Evolutionary conservation across 495 filamentous ascomycete species (phyloP), one percentile per base, ranked within the genome.

Genomic region (Hypoxylon lenormandii): DNA sequence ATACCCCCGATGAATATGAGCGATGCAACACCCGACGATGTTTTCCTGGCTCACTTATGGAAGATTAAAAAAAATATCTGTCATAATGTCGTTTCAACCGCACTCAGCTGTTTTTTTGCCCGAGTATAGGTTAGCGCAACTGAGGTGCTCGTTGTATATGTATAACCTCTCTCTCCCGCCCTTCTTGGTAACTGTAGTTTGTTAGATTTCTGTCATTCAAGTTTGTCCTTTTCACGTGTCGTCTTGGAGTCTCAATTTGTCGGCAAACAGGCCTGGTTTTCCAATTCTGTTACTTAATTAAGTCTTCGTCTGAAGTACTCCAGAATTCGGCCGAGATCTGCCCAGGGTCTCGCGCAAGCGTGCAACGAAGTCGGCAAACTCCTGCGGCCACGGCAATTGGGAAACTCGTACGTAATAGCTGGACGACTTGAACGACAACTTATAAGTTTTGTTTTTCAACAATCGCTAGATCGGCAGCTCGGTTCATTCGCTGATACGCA

Each of bases 311-410:
- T 58, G 46, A 49, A 66, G 52, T 22, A 54, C 48, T 63, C 55
- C 47, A 62, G 47, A 71, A 63, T 71, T 66, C 68, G 62, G 56
- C 68, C 68, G 62, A 71, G 52, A 66, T 62, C 68, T 51, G 15
- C 19, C 52, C 68, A 58, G 52, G 62, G 30, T 33, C 30, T 33
- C 45, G n/a, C n/a, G n/a, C n/a, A n/a, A n/a, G 56, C 46, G 19
- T 8, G 56, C 50, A 65, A 53, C 42, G 37, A 10, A 18, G 37
- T 62, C 57, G 52, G 61, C 68, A 62, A 71, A 71, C 52, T 53
- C 50, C 37, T 54, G 33, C 53, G 30, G n/a, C 40, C 48, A 50
- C 48, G 48, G 59, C 42, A 63, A 57, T 59, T 57, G 47, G 66
- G 47, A 40, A 28, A 21, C 3, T 42, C 43, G 59, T 59, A 61